phyloP scores from a whole-genome alignment of 2,329 filamentous ascomycete species.

The Dactylellina leptospora region DNA sequence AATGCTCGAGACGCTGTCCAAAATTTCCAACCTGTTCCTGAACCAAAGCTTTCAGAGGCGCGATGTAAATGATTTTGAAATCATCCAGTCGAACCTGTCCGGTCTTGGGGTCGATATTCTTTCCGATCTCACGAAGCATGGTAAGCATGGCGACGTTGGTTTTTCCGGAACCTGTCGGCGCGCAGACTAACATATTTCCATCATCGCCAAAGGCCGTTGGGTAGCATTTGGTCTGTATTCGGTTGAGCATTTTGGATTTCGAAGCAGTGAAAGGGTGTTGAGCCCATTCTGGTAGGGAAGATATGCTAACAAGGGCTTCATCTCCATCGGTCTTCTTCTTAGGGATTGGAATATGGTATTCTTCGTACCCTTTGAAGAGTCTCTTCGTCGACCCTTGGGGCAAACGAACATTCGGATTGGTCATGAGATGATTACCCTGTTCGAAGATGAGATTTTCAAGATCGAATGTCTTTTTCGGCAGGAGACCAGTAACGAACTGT shows the following conservation, averaged over 20 bases:
- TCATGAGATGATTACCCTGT: slow-evolving; percentile 98
- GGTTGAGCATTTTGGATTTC: slow-evolving; percentile 85
- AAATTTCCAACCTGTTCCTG: slow-evolving; percentile 99
- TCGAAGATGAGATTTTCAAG: slow-evolving; percentile 96
- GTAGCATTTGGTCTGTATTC: slow-evolving; percentile 93
- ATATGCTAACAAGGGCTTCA: slow-evolving; percentile 77
- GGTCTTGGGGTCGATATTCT: slow-evolving; percentile 85
- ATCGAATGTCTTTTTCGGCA: slow-evolving; percentile 87
- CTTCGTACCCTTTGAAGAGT: slow-evolving; percentile 97
- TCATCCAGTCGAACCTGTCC: slow-evolving; percentile 95
- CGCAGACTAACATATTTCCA: slow-evolving; percentile 97
- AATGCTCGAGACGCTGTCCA: slow-evolving; percentile 86
- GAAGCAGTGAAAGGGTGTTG: slow-evolving; percentile 76
- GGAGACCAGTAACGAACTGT: slow-evolving; percentile 73
- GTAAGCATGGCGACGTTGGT: slow-evolving; percentile 98
- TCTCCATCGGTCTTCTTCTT: slow-evolving; percentile 87
- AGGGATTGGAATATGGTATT: slow-evolving; percentile 94
- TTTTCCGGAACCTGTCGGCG: slow-evolving; percentile 95
- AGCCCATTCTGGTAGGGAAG: slow-evolving; percentile 92
- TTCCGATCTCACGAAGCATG: slow-evolving; percentile 94
- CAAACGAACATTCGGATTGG: slow-evolving; percentile 93
- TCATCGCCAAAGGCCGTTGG: slow-evolving; percentile 91
- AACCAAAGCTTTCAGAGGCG: slow-evolving; percentile 91
- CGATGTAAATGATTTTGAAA: slow-evolving; percentile 99
- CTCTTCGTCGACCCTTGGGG: slow-evolving; percentile 95